Percentiles rank a stretch among this genome's conserved stretches.
These are phyloP conservation scores for Geum urbanum DNA, from an alignment of 306 rosid species.

Conservation along the genomic window DNA sequence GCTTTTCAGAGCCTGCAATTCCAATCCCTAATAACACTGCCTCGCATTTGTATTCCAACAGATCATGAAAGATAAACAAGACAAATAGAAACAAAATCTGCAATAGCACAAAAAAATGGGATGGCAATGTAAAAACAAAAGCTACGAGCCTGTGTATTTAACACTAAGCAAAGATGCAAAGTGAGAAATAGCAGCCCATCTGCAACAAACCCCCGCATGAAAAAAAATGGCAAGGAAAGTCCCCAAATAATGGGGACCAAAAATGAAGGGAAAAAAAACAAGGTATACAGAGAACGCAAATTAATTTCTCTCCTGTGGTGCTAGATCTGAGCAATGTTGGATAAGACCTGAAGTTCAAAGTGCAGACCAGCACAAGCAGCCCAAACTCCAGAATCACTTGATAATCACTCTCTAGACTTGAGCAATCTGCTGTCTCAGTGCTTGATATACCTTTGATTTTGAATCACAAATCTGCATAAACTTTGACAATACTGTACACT, in stretches of 20 bases:
- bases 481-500: slow-evolving; percentile 46
- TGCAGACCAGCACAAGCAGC: slow-evolving; percentile 6
- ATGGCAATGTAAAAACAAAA: slow-evolving; percentile 2
- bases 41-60: background rate
- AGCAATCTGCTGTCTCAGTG: slow-evolving; percentile 61
- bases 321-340: background rate
- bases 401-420: slow-evolving; percentile 44
- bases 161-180: background rate
- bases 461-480: slow-evolving; percentile 61
- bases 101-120: slow-evolving; percentile 2
- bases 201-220: background rate
- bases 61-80: background rate
- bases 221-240: background rate
- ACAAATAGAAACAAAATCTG: background rate
- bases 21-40: too few relatives aligned
- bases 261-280: background rate
- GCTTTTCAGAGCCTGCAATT: background rate
- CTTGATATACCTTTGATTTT: slow-evolving; percentile 48
- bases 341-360: background rate
- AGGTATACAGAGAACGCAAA: background rate
- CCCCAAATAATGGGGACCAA: background rate
- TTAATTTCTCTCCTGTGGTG: background rate
- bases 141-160: slow-evolving; percentile 8
- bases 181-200: background rate
- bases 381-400: slow-evolving; percentile 1